Evolutionary conservation across 345 rosid genomes (phyloP).

Genomic region (Mangifera indica): DNA sequence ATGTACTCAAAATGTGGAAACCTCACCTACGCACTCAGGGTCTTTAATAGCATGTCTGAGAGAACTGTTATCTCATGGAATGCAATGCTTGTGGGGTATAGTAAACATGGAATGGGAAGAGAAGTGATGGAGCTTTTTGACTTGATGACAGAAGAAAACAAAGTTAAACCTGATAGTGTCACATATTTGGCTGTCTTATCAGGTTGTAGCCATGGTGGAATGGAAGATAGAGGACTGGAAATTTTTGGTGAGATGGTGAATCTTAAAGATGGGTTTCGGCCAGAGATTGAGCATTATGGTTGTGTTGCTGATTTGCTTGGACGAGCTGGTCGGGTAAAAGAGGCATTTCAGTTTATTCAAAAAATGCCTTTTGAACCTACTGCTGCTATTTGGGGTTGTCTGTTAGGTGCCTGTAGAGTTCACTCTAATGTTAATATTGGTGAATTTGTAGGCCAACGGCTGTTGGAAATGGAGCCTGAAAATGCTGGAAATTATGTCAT

Average conservation of each 20-base stretch:
- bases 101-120: slow-evolving; percentile 76
- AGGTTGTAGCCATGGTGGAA: slow-evolving; percentile 90
- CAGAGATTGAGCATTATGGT: slow-evolving; percentile 77
- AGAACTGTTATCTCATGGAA: slow-evolving; percentile 82
- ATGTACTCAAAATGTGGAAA: slow-evolving; percentile 94
- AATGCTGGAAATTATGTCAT: slow-evolving; percentile 81
- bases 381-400: slow-evolving; percentile 79
- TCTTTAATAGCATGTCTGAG: slow-evolving; percentile 68
- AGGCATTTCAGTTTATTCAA: slow-evolving; percentile 57
- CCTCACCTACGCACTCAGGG: slow-evolving; percentile 54
- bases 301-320: slow-evolving; percentile 86
- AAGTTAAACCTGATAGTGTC: slow-evolving; percentile 64
- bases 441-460: slow-evolving; percentile 49
- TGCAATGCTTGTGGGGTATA: slow-evolving; percentile 80
- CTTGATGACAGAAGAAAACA: slow-evolving; percentile 61
- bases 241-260: slow-evolving; percentile 55
- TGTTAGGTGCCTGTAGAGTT: slow-evolving; percentile 83
- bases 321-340: slow-evolving; percentile 75
- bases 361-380: slow-evolving; percentile 75
- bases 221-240: slow-evolving; percentile 69
- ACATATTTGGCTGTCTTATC: slow-evolving; percentile 80
- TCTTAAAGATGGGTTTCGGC: slow-evolving; percentile 44
- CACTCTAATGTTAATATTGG: slow-evolving; percentile 71
- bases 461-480: slow-evolving; percentile 76
- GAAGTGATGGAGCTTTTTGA: slow-evolving; percentile 65